phyloP scores from a whole-genome alignment of 1,284 basidiomycete genomes.

The Ganoderma lucidum region DNA sequence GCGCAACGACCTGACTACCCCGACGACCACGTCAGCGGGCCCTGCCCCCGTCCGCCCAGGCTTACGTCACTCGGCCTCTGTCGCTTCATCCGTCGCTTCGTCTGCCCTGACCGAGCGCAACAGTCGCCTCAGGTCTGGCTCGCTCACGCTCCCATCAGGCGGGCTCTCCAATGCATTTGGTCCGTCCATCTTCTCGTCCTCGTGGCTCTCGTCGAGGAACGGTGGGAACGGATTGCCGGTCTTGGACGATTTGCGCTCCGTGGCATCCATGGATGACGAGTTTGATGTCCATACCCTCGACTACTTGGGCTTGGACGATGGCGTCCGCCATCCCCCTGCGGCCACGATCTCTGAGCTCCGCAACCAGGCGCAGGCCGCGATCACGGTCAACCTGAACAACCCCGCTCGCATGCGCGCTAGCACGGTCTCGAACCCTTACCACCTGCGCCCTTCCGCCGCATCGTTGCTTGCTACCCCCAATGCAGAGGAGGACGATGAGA shows the following conservation, averaged over 20 bases:
- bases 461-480: constrained; percentile 69
- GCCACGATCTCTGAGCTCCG: constrained; percentile 87
- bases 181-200: constrained; percentile 85
- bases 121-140: constrained; percentile 89
- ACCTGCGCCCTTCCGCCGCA: constrained; percentile 63
- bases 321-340: constrained; percentile 69
- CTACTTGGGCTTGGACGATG: constrained; percentile 92
- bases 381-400: constrained; percentile 78
- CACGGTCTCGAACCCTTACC: constrained; percentile 88
- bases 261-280: constrained; percentile 84
- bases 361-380: constrained; percentile 87
- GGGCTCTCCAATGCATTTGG: constrained; percentile 90
- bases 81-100: constrained; percentile 68
- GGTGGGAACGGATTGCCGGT: constrained; percentile 64
- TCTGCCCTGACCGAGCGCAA: constrained; percentile 69
- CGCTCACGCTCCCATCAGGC: constrained; percentile 72
- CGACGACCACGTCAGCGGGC: constrained; percentile 47
- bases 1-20: constrained; percentile 52
- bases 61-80: constrained; percentile 80
- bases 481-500: constrained; percentile 74
- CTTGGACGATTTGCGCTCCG: constrained; percentile 81
- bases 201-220: constrained; percentile 80
- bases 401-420: constrained; percentile 86
- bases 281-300: constrained; percentile 94
- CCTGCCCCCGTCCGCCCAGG: constrained; percentile 64